phyloP scores from a whole-genome alignment of 2,329 filamentous ascomycete genomes.

The Sarocladiaceae sp. region DNA sequence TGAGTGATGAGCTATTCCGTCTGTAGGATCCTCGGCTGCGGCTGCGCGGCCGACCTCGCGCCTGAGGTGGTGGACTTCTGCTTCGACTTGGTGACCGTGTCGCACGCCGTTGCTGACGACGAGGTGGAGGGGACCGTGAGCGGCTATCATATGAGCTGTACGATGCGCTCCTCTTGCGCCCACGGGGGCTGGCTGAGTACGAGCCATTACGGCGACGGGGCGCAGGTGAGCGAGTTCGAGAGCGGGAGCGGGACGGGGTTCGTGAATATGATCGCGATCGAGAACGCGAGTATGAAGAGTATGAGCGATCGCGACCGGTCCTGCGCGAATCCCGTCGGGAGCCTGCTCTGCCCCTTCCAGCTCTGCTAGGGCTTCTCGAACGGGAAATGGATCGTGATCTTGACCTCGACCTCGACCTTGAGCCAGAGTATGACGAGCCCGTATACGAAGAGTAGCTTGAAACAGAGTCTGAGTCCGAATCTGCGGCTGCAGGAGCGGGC shows the following conservation, averaged over 20 bases:
- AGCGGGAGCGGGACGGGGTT: slow-evolving; percentile 37
- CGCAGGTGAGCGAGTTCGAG: slow-evolving; percentile 22
- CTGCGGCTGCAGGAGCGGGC: slow-evolving; percentile 54
- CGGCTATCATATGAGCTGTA: slow-evolving; percentile 25
- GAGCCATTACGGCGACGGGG: slow-evolving; percentile 18
- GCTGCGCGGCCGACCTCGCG: slow-evolving; percentile 12
- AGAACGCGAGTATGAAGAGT: slow-evolving; percentile 39
- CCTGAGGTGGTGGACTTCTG: slow-evolving; percentile 16
- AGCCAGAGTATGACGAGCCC: slow-evolving; percentile 50
- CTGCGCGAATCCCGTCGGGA: slow-evolving; percentile 15
- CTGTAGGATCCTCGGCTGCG: slow-evolving; percentile 7
- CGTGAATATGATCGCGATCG: slow-evolving; percentile 30
- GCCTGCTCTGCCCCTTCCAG: slow-evolving; percentile 29
- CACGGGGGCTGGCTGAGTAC: slow-evolving; percentile 24
- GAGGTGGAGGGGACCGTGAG: slow-evolving; percentile 22
- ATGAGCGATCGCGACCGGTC: slow-evolving; percentile 10
- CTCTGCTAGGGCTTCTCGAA: slow-evolving; percentile 32
- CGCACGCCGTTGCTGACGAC: slow-evolving; percentile 14
- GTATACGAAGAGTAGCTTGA: slow-evolving; percentile 76
- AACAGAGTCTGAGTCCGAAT: slow-evolving; percentile 64
- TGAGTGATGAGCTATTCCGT: slow-evolving; percentile 29
- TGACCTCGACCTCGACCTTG: slow-evolving; percentile 38
- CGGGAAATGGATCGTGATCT: slow-evolving; percentile 39
- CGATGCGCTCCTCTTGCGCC: slow-evolving; percentile 21
- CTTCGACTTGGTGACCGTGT: slow-evolving; percentile 17